Conservation (phyloP, 208 protist genomes). For the Acanthamoeba culbertsoni region DNA sequence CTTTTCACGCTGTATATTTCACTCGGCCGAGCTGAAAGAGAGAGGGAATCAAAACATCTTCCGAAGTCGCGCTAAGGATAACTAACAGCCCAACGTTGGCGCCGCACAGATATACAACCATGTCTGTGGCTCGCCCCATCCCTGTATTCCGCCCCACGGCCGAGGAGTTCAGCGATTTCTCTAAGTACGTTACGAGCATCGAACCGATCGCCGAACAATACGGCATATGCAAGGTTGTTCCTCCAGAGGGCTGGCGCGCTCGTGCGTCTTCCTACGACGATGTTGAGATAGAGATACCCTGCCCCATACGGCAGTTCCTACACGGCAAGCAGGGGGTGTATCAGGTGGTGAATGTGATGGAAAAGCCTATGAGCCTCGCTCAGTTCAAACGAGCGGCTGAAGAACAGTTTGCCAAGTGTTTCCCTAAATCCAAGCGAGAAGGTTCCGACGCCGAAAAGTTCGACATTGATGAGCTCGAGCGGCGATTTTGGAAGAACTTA, state of each 20-base stretch:
- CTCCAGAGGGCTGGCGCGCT: conserved; percentile 40
- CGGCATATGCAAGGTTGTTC: conserved; percentile 64
- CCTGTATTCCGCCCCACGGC: conserved; percentile 47
- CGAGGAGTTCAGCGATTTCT: conserved; percentile 64
- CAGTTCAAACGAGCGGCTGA: conserved; percentile 38
- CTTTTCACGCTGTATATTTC: no score
- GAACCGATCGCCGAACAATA: conserved; percentile 13
- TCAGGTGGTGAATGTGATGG: conserved; percentile 63
- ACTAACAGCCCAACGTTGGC: no score
- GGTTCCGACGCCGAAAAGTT: conserved; percentile 49
- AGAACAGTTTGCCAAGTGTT: conserved; percentile 50
- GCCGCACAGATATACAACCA: not conserved
- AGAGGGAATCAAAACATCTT: no score
- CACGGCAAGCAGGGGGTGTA: conserved; percentile 44
- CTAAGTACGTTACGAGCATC: conserved; percentile 61
- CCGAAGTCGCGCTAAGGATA: no score
- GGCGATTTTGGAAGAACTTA: conserved; percentile 64
- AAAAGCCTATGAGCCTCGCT: conserved; percentile 18
- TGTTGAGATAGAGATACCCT: conserved; percentile 59
- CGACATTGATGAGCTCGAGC: conserved; percentile 52
- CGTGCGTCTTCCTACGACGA: not conserved
- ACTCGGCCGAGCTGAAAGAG: no score
- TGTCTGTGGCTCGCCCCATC: conserved; percentile 36
- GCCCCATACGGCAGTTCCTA: conserved; percentile 51
- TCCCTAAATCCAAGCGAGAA: conserved; percentile 38